A percentile compares a stretch with the other conserved stretches of the same genome.
Conservation (phyloP, 2,329 filamentous ascomycete genomes). For the Exophiala aquamarina region DNA sequence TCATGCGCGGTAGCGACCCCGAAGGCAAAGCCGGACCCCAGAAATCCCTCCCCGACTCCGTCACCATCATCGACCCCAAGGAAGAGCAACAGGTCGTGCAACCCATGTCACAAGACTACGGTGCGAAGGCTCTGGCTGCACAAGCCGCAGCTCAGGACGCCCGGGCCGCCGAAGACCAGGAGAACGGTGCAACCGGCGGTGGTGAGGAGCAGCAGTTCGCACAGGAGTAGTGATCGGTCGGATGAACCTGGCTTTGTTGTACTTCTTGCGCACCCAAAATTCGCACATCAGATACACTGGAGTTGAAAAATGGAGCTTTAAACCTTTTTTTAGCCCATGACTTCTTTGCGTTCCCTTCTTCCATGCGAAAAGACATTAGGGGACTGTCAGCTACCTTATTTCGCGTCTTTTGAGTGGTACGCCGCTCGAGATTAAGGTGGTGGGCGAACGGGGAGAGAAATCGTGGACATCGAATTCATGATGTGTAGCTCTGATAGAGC, state of each 20-base stretch:
- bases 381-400: no score
- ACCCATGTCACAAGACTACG: conserved; percentile 97
- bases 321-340: no score
- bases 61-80: conserved; percentile 99
- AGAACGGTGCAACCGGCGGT: conserved; percentile 29
- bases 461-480: no score
- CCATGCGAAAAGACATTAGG: no score
- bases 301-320: no score
- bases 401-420: no score
- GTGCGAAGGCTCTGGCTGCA: conserved; percentile 77
- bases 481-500: no score
- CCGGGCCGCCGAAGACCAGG: conserved; percentile 55
- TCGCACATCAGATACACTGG: no score
- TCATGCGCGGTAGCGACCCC: conserved; percentile 99
- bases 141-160: conserved; percentile 57
- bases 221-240: conserved; percentile 48
- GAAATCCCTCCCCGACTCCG: conserved; percentile 96
- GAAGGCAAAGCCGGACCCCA: conserved; percentile 98
- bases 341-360: no score
- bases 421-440: no score
- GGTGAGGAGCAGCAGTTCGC: conserved; percentile 43
- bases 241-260: not conserved
- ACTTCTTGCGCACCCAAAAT: no score
- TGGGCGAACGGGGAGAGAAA: no score
- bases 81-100: conserved; percentile 95